Evolutionary conservation across 2,329 filamentous ascomycete species (phyloP).

Genomic region (Penicillium sp.): DNA sequence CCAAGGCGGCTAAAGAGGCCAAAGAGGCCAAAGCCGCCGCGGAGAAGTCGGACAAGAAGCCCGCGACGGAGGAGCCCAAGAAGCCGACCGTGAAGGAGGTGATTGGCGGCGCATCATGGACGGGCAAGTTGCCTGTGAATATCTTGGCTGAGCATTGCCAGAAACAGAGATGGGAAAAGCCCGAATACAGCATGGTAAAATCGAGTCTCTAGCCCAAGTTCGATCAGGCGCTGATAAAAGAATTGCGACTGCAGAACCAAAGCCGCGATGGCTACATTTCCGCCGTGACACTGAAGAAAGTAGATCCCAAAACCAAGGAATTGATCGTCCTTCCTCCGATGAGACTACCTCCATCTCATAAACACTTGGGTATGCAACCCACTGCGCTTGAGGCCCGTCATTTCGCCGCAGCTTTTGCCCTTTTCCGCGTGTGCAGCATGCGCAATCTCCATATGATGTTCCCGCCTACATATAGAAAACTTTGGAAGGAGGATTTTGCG

Average conservation of each 20-base stretch:
- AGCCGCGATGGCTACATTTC: constrained; percentile 69
- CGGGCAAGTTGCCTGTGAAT: constrained; percentile 91
- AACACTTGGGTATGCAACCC: constrained; percentile 67
- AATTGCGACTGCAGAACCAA: constrained; percentile 50
- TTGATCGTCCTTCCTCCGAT: constrained; percentile 71
- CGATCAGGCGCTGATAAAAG: constrained; percentile 13
- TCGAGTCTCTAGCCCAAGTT: neutral
- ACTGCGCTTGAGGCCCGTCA: constrained; percentile 87
- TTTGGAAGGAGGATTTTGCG: constrained; percentile 87
- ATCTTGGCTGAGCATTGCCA: constrained; percentile 91
- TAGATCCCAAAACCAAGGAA: constrained; percentile 78
- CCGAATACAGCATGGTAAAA: constrained; percentile 75
- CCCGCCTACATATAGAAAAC: constrained; percentile 77
- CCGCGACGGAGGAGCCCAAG: constrained; percentile 46
- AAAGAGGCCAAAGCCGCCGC: constrained; percentile 39
- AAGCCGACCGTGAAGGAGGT: constrained; percentile 64
- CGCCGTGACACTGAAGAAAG: constrained; percentile 68
- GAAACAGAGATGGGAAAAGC: constrained; percentile 91
- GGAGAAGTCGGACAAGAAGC: constrained; percentile 31
- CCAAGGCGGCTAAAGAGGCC: constrained; percentile 38
- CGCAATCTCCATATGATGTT: constrained; percentile 93
- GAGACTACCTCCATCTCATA: constrained; percentile 69
- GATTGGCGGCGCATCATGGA: constrained; percentile 94
- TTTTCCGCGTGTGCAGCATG: constrained; percentile 91
- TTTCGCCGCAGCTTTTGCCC: constrained; percentile 83